Base-by-base conservation (phyloP, 345 rosid species). In the Linum lewisii region DNA sequence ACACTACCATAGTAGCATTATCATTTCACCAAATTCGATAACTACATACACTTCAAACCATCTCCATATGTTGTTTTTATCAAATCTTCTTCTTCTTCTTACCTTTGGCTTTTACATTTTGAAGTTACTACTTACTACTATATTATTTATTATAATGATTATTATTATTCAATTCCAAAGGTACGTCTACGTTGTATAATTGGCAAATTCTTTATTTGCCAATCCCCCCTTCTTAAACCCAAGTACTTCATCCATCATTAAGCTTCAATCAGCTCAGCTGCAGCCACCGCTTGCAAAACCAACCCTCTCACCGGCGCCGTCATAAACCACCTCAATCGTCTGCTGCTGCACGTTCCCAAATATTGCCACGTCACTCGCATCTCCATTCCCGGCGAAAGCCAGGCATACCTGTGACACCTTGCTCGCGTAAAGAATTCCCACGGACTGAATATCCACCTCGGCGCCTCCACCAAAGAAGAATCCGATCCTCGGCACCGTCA, bases 331-430 rank as follows among this genome's bases (percentile, higher is more conserved):
- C 61, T 85, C 82, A 19, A 88, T 49, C 24, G 84, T 84, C 69
- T 68, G 62, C 59, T 91, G 98, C 72, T 88, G 96, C 61, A 70
- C 76, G 63, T 84, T 91, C 50, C 98, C 98, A 5, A 84, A 78
- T 0, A 88, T 88, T 0, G 70, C 77, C 7, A 66, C 74, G 29
- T 80, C 80, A 1, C 20, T 57, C 19, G 81, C 83, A 23, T 78
- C 85, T 37, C 73, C 64, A 59, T 87, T 91, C 20, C 72, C 79
- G 0, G 98, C 95, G 57, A 91, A 85, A 14, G 88, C 98, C 54
- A 91, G 69, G 66, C 98, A 91, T 51, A 91, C 88, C 58, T 88
- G 92, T 10, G 90, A 64, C 10, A 2, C 4, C 2, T 59, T 55
- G 14, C 25, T 68, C 21, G n/a, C 63, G 24, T 82, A 88, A 1